phyloP scores from a whole-genome alignment of 1,284 basidiomycete species.

The Sutorius eximius region DNA sequence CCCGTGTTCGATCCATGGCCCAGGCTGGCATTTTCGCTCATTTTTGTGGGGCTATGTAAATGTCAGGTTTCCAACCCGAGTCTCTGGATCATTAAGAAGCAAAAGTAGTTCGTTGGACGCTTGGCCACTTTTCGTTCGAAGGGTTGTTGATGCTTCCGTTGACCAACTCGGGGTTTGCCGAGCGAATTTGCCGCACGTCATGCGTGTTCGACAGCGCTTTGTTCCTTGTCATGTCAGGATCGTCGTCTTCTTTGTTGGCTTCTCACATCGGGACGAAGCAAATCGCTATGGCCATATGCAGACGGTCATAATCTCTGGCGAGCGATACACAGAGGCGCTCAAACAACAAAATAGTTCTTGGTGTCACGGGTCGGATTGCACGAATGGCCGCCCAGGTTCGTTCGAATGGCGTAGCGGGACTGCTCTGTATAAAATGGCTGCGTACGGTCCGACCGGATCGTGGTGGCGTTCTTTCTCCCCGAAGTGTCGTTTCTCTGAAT shows the following conservation, averaged over 20 bases:
- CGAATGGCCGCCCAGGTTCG: too few species aligned
- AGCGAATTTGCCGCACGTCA: slow-evolving; percentile 12
- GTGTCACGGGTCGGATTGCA: background rate
- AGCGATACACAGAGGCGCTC: background rate
- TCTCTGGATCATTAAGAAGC: background rate
- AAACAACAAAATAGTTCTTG: background rate
- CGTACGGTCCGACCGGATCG: slow-evolving; percentile 2
- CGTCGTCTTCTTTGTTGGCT: slow-evolving; percentile 27
- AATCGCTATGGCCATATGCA: slow-evolving; percentile 11
- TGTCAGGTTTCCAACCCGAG: background rate
- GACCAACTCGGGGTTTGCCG: slow-evolving; percentile 14
- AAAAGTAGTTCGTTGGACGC: background rate
- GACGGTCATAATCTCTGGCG: background rate
- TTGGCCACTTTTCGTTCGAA: background rate
- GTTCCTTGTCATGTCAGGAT: slow-evolving; percentile 24
- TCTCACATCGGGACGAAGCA: background rate
- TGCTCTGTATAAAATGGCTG: background rate
- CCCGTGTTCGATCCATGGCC: slow-evolving; percentile 59
- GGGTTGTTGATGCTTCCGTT: background rate
- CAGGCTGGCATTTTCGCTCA: slow-evolving; percentile 41
- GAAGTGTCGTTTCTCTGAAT: slow-evolving; percentile 14
- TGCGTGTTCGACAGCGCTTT: slow-evolving; percentile 10
- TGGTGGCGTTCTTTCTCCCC: slow-evolving; percentile 11
- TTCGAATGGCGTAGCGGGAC: background rate
- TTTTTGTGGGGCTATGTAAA: background rate